phyloP scores from a whole-genome alignment of 2,329 filamentous ascomycete genomes.

The Fusarium dlaminii region DNA sequence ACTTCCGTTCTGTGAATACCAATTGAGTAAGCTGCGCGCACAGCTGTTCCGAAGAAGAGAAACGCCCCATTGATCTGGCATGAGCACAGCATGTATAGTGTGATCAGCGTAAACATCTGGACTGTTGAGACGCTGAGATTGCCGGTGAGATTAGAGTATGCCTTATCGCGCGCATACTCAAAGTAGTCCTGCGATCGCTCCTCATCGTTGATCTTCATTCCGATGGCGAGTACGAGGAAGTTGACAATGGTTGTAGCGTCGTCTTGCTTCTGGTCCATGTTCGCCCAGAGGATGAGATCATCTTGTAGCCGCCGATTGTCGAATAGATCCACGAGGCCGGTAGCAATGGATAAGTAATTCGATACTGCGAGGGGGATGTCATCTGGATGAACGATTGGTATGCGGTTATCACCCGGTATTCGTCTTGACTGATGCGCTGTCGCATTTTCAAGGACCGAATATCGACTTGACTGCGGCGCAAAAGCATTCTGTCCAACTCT shows the following conservation, averaged over 20 bases:
- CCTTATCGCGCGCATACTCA: constrained; percentile 58
- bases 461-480: constrained; percentile 60
- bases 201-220: constrained; percentile 55
- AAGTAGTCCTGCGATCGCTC: constrained; percentile 57
- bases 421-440: constrained; percentile 40
- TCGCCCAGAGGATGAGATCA: constrained; percentile 56
- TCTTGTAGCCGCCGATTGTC: constrained; percentile 51
- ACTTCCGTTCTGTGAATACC: constrained; percentile 64
- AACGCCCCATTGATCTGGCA: constrained; percentile 66
- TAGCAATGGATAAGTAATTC: constrained; percentile 53
- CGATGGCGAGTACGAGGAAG: constrained; percentile 62
- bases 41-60: constrained; percentile 63
- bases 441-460: constrained; percentile 60
- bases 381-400: constrained; percentile 43
- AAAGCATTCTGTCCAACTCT: constrained; percentile 61
- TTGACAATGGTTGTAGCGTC: constrained; percentile 56
- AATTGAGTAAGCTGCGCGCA: constrained; percentile 62
- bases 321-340: constrained; percentile 60
- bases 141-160: constrained; percentile 55
- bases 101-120: constrained; percentile 61
- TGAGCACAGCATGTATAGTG: constrained; percentile 63
- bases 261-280: constrained; percentile 44
- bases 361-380: constrained; percentile 46
- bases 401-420: constrained; percentile 22
- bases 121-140: constrained; percentile 60